Percentiles rank a stretch among this genome's conserved stretches.
Evolutionary conservation across 306 rosid species (phyloP).

Genomic region (Oemleria cerasiformis): DNA sequence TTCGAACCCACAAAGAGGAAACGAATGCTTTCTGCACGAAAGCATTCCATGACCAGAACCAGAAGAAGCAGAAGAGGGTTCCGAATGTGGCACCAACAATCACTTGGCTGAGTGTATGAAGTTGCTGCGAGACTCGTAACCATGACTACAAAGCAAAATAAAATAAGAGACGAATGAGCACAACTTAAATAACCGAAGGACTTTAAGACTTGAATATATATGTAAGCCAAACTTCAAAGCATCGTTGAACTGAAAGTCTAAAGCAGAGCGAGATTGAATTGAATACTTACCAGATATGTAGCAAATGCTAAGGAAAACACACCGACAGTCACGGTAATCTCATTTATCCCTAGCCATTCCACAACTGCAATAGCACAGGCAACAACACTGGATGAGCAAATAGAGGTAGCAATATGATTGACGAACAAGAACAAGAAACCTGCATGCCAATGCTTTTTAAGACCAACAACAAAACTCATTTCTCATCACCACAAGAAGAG

Average conservation of each 20-base stretch:
- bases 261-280: not conserved
- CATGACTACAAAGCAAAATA: too few species aligned
- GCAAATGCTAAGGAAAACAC: constrained; percentile 53
- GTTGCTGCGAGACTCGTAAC: too few species aligned
- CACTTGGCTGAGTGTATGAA: too few species aligned
- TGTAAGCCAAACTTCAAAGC: not conserved
- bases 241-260: constrained; percentile 6
- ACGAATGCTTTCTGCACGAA: too few species aligned
- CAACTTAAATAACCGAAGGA: not conserved
- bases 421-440: constrained; percentile 9
- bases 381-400: constrained; percentile 5
- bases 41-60: too few species aligned
- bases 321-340: constrained; percentile 31
- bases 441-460: too few species aligned
- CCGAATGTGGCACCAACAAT: too few species aligned
- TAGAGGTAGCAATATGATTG: constrained; percentile 4
- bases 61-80: too few species aligned
- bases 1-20: too few species aligned
- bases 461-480: too few species aligned
- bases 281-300: constrained; percentile 70
- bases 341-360: constrained; percentile 70
- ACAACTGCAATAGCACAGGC: constrained; percentile 46
- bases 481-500: too few species aligned
- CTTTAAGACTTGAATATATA: not conserved
- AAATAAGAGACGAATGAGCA: too few species aligned